Base-by-base conservation (phyloP, 2,329 filamentous ascomycete species). In the Myriosclerotinia curreyana region DNA sequence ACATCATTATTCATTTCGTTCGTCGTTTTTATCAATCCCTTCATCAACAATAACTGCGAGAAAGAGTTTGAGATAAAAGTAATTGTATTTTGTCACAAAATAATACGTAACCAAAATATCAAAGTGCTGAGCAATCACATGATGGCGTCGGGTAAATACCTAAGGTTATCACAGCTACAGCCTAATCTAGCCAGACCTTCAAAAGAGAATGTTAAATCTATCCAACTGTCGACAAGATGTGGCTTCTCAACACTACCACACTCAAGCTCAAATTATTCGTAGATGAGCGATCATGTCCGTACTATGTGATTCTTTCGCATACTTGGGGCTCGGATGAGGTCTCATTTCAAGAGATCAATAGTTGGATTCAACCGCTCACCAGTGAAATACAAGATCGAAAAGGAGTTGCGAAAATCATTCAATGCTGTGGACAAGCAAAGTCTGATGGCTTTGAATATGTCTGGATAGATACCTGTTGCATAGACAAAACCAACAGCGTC, bases 401-500 rank as follows among this genome's bases (percentile, higher is more conserved):
- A 38, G 53, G 38, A 14, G 22, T 34, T 9, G 5, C 17, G 17
- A 46, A 59, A n/a, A 46, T 31, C 9, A 42, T 38, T n/a, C 22
- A 22, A 17, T 59, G 17, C 31, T 34, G 38, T 11, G 28, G 25
- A n/a, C 54, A 59, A 48, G 54, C 54, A 4, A 34, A n/a, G 12
- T 14, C 11, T 12, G 54, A 59, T 28, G 54, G 38, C 5, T 38
- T 59, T 6, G 14, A 44, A 59, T 59, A 38, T 28, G 14, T 50
- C 2, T 50, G 48, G 48, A 28, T 50, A 11, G 48, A 50, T 28
- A 25, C 48, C 11, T 59, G 54, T 25, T 59, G 38, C 14, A 59
- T 59, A 12, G 38, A 66, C 52, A 66, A 67, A 46, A 44, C 14
- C 0, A 64, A 50, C 53, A 15, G 22, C 2, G 64, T 48, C 20